A percentile compares a stretch with the other conserved stretches of the same genome.
Evolutionary conservation across 2,329 filamentous ascomycete genomes (phyloP).

Genomic region (Neonectria sp.): DNA sequence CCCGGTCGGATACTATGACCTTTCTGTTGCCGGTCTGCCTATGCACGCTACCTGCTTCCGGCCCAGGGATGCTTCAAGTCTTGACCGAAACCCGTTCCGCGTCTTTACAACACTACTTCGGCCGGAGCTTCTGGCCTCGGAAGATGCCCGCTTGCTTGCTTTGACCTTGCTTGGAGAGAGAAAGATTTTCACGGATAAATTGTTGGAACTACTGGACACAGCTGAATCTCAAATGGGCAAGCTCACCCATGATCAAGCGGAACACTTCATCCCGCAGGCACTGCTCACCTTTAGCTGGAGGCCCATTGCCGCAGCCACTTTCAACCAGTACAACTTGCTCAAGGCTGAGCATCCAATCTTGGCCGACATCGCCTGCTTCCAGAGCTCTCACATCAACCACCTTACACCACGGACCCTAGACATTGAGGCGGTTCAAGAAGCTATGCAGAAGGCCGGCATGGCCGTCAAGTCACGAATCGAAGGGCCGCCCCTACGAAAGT

Average conservation of each 20-base stretch:
- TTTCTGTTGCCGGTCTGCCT: constrained; percentile 60
- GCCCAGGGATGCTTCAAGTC: constrained; percentile 51
- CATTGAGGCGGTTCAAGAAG: constrained; percentile 59
- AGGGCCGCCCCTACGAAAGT: constrained; percentile 60
- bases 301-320: constrained; percentile 1
- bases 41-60: constrained; percentile 67
- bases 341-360: constrained; percentile 53
- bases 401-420: constrained; percentile 65
- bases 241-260: constrained; percentile 6
- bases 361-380: constrained; percentile 60
- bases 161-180: constrained; percentile 2
- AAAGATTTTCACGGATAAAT: constrained; percentile 28
- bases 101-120: constrained; percentile 55
- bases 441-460: constrained; percentile 58
- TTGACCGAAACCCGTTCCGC: constrained; percentile 59
- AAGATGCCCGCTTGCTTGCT: background rate
- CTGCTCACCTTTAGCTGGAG: constrained; percentile 21
- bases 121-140: constrained; percentile 45
- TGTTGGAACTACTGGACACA: constrained; percentile 56
- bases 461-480: constrained; percentile 64
- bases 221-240: constrained; percentile 38
- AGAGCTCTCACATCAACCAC: constrained; percentile 65
- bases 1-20: constrained; percentile 66
- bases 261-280: constrained; percentile 29
- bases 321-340: background rate